Conservation (phyloP, 2,329 filamentous ascomycete genomes). For the Ascochyta pisi region DNA sequence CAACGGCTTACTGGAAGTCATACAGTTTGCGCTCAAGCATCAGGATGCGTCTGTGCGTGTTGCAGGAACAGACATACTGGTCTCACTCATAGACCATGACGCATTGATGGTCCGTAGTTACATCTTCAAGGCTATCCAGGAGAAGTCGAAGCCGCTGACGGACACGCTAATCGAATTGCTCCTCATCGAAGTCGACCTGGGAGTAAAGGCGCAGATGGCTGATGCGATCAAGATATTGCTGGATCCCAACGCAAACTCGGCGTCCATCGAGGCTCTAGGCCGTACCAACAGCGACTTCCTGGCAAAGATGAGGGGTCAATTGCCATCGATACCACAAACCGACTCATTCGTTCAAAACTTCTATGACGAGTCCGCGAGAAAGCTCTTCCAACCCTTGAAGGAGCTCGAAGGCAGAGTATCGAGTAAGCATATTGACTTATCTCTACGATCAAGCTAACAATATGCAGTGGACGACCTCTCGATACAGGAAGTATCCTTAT, state of each 20-base stretch:
- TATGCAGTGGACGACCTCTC: constrained; percentile 70
- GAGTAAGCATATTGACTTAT: constrained; percentile 50
- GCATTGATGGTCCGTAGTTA: constrained; percentile 91
- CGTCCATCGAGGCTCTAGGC: constrained; percentile 66
- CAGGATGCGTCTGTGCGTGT: constrained; percentile 84
- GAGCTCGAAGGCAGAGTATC: constrained; percentile 72
- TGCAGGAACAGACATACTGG: constrained; percentile 90
- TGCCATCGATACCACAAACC: constrained; percentile 69
- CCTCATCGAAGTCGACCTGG: constrained; percentile 87
- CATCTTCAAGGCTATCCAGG: constrained; percentile 88
- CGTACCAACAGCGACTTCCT: constrained; percentile 72
- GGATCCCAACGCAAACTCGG: constrained; percentile 70
- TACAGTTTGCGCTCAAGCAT: constrained; percentile 89
- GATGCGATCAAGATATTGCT: constrained; percentile 94
- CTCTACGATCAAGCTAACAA: constrained; percentile 27
- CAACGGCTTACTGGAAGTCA: constrained; percentile 85
- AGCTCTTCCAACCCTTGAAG: constrained; percentile 85
- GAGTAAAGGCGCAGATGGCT: constrained; percentile 93
- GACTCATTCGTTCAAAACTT: constrained; percentile 87
- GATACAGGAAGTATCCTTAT: constrained; percentile 87
- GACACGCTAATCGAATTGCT: constrained; percentile 93
- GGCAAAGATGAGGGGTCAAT: constrained; percentile 63
- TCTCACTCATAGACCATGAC: constrained; percentile 95
- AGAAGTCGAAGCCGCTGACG: constrained; percentile 83
- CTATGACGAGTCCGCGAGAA: constrained; percentile 84